These are phyloP conservation scores for Fusarium concolor DNA, from an alignment of 2,329 filamentous ascomycete species.

Conservation along the genomic window DNA sequence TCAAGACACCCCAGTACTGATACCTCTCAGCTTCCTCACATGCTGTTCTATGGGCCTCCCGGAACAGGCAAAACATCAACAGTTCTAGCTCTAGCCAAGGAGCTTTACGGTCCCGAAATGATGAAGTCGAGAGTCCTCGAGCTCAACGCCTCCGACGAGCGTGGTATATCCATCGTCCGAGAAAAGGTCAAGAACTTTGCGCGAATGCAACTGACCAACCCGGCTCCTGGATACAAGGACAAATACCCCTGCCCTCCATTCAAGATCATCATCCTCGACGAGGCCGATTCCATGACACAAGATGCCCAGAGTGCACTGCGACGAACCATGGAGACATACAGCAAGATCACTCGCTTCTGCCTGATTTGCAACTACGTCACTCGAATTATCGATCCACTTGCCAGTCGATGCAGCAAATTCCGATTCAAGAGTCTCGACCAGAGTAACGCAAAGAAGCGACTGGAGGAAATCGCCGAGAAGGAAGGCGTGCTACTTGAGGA, in stretches of 20 bases:
- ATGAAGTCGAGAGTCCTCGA: slow-evolving; percentile 96
- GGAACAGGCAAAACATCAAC: slow-evolving; percentile 99
- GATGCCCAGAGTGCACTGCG: slow-evolving; percentile 94
- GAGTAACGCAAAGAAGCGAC: slow-evolving; percentile 79
- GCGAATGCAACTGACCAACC: slow-evolving; percentile 90
- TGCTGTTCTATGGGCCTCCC: slow-evolving; percentile 98
- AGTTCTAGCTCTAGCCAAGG: slow-evolving; percentile 94
- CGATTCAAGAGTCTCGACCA: slow-evolving; percentile 96
- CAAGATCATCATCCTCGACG: slow-evolving; percentile 98
- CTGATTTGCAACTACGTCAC: slow-evolving; percentile 99
- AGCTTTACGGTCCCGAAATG: slow-evolving; percentile 95
- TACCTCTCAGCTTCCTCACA: slow-evolving; percentile 79
- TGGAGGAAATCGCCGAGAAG: slow-evolving; percentile 83
- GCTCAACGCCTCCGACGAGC: slow-evolving; percentile 98
- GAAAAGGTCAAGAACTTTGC: slow-evolving; percentile 99
- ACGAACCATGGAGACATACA: slow-evolving; percentile 98
- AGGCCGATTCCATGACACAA: slow-evolving; percentile 99
- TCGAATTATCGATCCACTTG: slow-evolving; percentile 95
- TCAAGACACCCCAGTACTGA: slow-evolving; percentile 8
- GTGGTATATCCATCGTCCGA: slow-evolving; percentile 95
- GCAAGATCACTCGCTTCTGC: slow-evolving; percentile 95
- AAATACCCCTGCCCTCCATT: slow-evolving; percentile 95
- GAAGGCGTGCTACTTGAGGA: slow-evolving; percentile 82
- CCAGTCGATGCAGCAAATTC: slow-evolving; percentile 94
- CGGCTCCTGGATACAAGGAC: slow-evolving; percentile 73